Percentiles rank a stretch among this genome's conserved stretches.
phyloP scores from a whole-genome alignment of 192 early-diverging fungal genomes.

The Coemansia sp. region DNA sequence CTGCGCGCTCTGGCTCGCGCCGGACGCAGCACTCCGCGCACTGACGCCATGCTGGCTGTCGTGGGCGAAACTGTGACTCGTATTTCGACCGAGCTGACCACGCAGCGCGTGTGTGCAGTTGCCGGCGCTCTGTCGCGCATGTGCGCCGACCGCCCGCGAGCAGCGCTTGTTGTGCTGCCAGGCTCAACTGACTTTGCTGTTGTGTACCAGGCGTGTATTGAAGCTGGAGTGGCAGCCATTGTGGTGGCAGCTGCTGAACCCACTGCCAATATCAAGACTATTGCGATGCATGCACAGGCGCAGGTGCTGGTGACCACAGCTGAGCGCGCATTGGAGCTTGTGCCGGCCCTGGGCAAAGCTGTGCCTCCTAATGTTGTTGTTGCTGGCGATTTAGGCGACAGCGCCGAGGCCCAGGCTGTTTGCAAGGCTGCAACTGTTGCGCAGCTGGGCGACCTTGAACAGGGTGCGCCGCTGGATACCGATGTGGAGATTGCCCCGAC shows the following conservation, averaged over 20 bases:
- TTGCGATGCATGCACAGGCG: conserved; percentile 21
- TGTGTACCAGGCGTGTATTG: conserved; percentile 47
- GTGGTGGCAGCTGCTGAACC: conserved; percentile 20
- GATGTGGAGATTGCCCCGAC: conserved; percentile 24
- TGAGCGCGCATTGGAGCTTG: conserved; percentile 16
- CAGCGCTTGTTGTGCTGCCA: conserved; percentile 25
- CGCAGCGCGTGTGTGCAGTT: conserved; percentile 16
- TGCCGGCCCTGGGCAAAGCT: conserved; percentile 1
- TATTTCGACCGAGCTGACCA: conserved; percentile 13
- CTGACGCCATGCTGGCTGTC: conserved; percentile 6
- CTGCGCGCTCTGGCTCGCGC: conserved; percentile 34
- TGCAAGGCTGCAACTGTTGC: conserved; percentile 9
- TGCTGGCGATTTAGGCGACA: conserved; percentile 25
- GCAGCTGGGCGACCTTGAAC: conserved; percentile 32
- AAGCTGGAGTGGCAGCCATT: conserved; percentile 36
- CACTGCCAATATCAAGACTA: conserved; percentile 11
- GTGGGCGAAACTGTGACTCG: conserved; percentile 7
- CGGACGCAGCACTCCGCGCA: conserved; percentile 1
- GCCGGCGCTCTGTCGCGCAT: conserved; percentile 22
- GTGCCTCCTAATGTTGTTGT: conserved; percentile 17
- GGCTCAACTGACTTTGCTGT: conserved; percentile 27
- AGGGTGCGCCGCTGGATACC: conserved; percentile 10
- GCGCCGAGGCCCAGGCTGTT: conserved; percentile 7
- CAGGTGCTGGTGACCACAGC: conserved; percentile 32
- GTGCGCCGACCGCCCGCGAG: background rate